Evolutionary conservation across 2,329 filamentous ascomycete species (phyloP).

Genomic region (Ophiostoma novo-ulmi): DNA sequence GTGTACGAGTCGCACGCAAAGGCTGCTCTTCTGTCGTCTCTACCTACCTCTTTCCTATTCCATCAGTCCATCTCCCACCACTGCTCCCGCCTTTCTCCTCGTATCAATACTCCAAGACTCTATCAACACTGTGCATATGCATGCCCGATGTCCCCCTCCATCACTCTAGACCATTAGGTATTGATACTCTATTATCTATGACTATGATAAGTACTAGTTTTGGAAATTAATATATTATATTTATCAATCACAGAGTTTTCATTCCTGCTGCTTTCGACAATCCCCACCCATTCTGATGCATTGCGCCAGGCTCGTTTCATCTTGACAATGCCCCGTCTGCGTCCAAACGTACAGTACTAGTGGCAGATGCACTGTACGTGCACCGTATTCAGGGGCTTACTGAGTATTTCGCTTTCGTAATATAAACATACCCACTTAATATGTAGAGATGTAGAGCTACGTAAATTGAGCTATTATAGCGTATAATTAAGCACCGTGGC

Average conservation of each 20-base stretch:
- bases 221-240: not conserved
- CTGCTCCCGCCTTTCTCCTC: not conserved
- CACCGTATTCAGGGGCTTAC: not conserved
- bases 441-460: not conserved
- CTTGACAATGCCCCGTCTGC: conserved; percentile 32
- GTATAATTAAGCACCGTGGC: not conserved
- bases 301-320: conserved; percentile 49
- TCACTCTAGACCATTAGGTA: not conserved
- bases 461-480: not conserved
- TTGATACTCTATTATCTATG: no score
- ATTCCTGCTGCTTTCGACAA: not conserved
- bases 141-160: not conserved
- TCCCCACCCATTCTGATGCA: conserved; percentile 41
- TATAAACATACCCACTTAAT: not conserved
- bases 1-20: not conserved
- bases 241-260: not conserved
- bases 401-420: not conserved
- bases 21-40: not conserved
- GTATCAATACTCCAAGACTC: not conserved
- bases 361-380: not conserved
- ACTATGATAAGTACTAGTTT: no score
- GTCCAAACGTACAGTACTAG: conserved; percentile 1
- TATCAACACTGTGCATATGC: no score
- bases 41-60: not conserved
- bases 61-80: not conserved